Percentiles rank a stretch among this genome's conserved stretches.
Evolutionary conservation across 192 early-diverging fungal species (phyloP).

Genomic region (Coemansia sp.): DNA sequence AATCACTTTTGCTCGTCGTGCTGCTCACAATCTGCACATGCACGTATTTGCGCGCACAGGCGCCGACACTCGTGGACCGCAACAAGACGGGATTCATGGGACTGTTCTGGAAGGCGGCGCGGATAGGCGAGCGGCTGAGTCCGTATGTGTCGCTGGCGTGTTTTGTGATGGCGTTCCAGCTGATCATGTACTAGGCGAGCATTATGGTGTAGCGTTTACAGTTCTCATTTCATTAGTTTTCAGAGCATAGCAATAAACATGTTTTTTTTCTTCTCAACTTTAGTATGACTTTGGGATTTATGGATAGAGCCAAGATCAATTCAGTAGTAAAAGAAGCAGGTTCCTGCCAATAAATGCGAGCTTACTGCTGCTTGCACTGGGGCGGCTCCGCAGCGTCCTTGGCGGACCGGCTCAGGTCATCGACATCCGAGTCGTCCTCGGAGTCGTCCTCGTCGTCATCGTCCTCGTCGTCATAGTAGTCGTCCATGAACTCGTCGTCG

Average conservation of each 20-base stretch:
- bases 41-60: constrained; percentile 87
- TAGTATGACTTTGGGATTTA: background rate
- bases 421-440: constrained; percentile 43
- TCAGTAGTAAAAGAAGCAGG: background rate
- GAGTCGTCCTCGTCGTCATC: constrained; percentile 41
- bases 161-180: constrained; percentile 77
- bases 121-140: constrained; percentile 92
- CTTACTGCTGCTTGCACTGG: constrained; percentile 55
- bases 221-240: too few relatives aligned
- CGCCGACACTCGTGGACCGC: constrained; percentile 78
- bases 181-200: constrained; percentile 55
- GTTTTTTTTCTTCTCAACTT: background rate
- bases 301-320: too few relatives aligned
- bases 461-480: constrained; percentile 51
- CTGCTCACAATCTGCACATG: constrained; percentile 96
- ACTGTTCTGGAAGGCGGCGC: constrained; percentile 92
- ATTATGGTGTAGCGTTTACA: too few relatives aligned
- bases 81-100: constrained; percentile 90
- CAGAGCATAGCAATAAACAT: background rate
- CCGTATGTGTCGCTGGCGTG: constrained; percentile 94
- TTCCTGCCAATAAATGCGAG: too few relatives aligned
- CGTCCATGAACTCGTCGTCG: constrained; percentile 42
- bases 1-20: constrained; percentile 86
- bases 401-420: constrained; percentile 44
- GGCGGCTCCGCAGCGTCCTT: constrained; percentile 52